These are phyloP conservation scores for Malus hybrid DNA, from an alignment of 331 rosid species.

Conservation along the genomic window DNA sequence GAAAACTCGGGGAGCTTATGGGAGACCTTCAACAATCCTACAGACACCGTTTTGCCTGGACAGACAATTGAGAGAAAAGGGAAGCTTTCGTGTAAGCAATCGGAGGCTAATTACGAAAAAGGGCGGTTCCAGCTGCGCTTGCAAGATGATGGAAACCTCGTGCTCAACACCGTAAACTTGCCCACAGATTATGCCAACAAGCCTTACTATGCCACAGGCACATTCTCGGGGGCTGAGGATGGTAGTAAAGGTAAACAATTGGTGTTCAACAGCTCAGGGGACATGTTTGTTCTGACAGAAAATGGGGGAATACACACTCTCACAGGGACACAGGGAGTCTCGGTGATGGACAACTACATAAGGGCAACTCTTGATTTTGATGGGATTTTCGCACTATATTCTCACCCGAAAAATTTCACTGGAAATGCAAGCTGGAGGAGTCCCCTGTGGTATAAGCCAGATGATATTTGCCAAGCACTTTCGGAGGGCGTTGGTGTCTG, in stretches of 20 bases:
- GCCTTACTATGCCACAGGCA: slow-evolving; percentile 7
- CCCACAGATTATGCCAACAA: slow-evolving; percentile 8
- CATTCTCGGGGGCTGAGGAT: neutral
- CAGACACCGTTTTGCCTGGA: slow-evolving; percentile 15
- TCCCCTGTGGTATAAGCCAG: slow-evolving; percentile 16
- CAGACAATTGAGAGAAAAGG: slow-evolving; percentile 1
- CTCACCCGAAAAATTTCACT: slow-evolving; percentile 21
- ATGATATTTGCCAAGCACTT: slow-evolving; percentile 1
- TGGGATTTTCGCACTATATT: slow-evolving; percentile 32
- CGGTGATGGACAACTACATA: slow-evolving; percentile 19
- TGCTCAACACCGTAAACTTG: slow-evolving; percentile 28
- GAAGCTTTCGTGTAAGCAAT: neutral
- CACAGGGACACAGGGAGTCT: neutral
- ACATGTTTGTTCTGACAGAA: slow-evolving; percentile 19
- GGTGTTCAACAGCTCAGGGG: slow-evolving; percentile 34
- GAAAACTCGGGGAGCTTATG: neutral
- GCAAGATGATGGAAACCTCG: slow-evolving; percentile 34
- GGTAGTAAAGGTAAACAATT: slow-evolving; percentile 23
- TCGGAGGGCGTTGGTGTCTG: slow-evolving; percentile 5
- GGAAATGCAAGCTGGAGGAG: slow-evolving; percentile 25
- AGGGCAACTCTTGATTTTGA: slow-evolving; percentile 44
- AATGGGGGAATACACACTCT: slow-evolving; percentile 10
- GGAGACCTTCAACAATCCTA: slow-evolving; percentile 13
- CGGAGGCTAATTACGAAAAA: neutral
- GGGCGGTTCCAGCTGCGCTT: slow-evolving; percentile 22